Evolutionary conservation across 805 yeast genomes (phyloP).

Genomic region (Saccharomycopsis guyanensis): DNA sequence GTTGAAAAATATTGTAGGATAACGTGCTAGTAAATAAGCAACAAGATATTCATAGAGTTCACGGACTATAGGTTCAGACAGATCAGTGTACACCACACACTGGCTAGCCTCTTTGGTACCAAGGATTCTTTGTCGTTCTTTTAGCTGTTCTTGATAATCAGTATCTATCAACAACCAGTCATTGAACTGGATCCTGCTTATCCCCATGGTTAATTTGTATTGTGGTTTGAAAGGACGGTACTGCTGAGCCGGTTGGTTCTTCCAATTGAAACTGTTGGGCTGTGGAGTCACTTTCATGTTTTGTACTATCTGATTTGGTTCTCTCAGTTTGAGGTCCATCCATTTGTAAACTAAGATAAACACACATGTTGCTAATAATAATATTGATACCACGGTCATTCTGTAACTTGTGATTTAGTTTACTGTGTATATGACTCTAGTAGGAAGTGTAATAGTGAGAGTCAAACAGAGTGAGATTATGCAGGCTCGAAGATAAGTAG

Average conservation of each 20-base stretch:
- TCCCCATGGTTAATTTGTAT: slow-evolving; percentile 58
- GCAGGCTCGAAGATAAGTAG: too few relatives aligned
- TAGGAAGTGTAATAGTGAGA: too few relatives aligned
- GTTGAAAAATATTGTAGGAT: slow-evolving; percentile 44
- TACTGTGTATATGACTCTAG: too few relatives aligned
- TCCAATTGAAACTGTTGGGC: slow-evolving; percentile 29
- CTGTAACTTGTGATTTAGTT: too few relatives aligned
- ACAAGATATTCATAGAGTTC: slow-evolving; percentile 42
- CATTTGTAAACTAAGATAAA: too few relatives aligned
- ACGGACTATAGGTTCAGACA: slow-evolving; percentile 32
- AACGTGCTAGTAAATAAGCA: slow-evolving; percentile 37
- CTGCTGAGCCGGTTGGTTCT: slow-evolving; percentile 36
- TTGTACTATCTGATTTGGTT: too few relatives aligned
- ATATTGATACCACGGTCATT: too few relatives aligned
- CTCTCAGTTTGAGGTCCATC: too few relatives aligned
- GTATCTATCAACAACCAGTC: slow-evolving; percentile 59
- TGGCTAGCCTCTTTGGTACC: slow-evolving; percentile 27
- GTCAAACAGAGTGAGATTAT: too few relatives aligned
- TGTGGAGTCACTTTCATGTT: not conserved
- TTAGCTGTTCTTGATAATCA: slow-evolving; percentile 42
- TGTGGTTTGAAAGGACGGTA: slow-evolving; percentile 53
- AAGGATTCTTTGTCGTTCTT: slow-evolving; percentile 31
- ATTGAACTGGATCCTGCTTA: slow-evolving; percentile 38
- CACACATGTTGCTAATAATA: too few relatives aligned
- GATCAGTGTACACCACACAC: slow-evolving; percentile 30